Percentiles rank a stretch among this genome's conserved stretches.
Evolutionary conservation across 2,329 filamentous ascomycete genomes (phyloP).

Genomic region (Microdochium paspali): DNA sequence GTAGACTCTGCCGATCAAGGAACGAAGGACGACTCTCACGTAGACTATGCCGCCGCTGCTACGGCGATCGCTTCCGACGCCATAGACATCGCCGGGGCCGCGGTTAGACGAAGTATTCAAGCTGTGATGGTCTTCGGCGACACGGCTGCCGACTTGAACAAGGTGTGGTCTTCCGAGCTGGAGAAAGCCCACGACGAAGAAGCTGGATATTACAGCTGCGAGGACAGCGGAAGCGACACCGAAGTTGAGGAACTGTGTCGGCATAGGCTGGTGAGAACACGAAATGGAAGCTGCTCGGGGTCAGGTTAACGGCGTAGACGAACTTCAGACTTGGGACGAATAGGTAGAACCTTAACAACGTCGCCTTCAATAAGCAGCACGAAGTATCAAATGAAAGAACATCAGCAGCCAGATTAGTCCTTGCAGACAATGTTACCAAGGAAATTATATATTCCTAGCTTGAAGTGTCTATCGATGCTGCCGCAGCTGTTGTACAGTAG

Average conservation of each 20-base stretch:
- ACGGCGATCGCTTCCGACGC: neutral
- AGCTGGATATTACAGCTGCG: neutral
- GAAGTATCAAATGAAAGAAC: too few species aligned
- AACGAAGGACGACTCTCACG: neutral
- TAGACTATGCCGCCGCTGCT: neutral
- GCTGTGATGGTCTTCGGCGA: neutral
- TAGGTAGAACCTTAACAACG: too few species aligned
- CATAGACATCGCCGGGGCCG: neutral
- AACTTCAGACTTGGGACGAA: too few species aligned
- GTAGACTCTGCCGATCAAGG: neutral
- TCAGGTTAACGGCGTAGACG: neutral
- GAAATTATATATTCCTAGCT: neutral
- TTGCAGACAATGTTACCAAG: too few species aligned
- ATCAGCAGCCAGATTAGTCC: too few species aligned
- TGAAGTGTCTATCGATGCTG: neutral
- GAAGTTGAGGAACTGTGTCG: neutral
- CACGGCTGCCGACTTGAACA: neutral
- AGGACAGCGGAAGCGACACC: neutral
- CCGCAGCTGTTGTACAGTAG: neutral
- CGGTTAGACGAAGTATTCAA: neutral
- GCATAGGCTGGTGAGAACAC: neutral
- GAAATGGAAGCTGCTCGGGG: neutral
- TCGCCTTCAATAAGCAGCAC: too few species aligned
- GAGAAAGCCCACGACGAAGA: neutral
- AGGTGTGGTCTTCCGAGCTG: neutral